Evolutionary conservation across 352 stramenopile species (phyloP).

Genomic region (Phytophthora hybrid): DNA sequence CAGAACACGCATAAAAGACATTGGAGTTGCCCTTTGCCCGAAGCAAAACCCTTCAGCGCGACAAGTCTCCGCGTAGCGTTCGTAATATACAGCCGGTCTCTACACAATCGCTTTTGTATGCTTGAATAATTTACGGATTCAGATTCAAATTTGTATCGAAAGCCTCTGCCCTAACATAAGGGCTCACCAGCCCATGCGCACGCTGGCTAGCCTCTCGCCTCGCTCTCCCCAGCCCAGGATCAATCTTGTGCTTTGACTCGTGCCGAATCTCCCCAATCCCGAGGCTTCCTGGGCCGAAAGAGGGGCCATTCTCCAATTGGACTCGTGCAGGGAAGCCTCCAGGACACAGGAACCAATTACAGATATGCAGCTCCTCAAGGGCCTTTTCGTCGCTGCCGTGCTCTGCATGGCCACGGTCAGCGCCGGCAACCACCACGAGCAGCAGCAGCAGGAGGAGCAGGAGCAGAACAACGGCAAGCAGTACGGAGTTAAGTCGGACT

Average conservation of each 20-base stretch:
- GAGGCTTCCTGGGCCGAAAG: constrained; percentile 4
- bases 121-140: constrained; percentile 10
- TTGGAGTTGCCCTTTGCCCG: neutral
- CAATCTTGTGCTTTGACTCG: constrained; percentile 37
- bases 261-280: constrained; percentile 35
- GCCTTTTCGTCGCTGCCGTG: constrained; percentile 33
- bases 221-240: constrained; percentile 33
- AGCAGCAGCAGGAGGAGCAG: constrained; percentile 20
- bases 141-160: constrained; percentile 1
- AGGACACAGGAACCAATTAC: constrained; percentile 3
- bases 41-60: neutral
- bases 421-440: constrained; percentile 21
- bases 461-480: constrained; percentile 13
- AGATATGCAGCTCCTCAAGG: constrained; percentile 43
- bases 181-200: constrained; percentile 23
- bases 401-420: constrained; percentile 31
- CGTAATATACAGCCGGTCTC: constrained; percentile 16
- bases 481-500: constrained; percentile 5
- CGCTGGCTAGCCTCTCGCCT: constrained; percentile 24
- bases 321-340: constrained; percentile 19
- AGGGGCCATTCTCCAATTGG: constrained; percentile 36
- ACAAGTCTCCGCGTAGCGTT: constrained; percentile 23
- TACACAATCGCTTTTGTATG: constrained; percentile 12
- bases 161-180: neutral
- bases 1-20: neutral